Conservation (phyloP, 345 rosid species). For the Eucalyptus lansdowneana region DNA sequence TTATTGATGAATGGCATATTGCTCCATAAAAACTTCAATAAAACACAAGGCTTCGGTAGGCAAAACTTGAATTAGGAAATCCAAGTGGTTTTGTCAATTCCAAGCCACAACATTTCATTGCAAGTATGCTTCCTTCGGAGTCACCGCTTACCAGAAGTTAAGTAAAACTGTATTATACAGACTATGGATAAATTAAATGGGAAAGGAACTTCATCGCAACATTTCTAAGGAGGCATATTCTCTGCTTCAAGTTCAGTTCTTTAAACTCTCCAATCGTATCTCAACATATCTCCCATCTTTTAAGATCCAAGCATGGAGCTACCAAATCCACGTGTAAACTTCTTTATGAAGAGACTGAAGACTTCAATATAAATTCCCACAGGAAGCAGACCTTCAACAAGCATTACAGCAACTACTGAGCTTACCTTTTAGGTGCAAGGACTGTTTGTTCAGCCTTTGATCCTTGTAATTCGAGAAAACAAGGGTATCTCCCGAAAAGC, state of each 20-base stretch:
- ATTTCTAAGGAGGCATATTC: neutral
- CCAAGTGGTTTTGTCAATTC: neutral
- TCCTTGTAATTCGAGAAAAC: conserved; percentile 82
- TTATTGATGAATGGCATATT: neutral
- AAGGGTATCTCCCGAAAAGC: conserved; percentile 35
- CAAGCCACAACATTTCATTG: neutral
- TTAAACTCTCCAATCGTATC: neutral
- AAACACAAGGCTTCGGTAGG: neutral
- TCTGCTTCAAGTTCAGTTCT: neutral
- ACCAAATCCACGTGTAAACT: neutral
- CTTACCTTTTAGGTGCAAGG: conserved; percentile 27
- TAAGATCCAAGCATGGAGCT: neutral
- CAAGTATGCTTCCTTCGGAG: neutral
- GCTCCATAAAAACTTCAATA: neutral
- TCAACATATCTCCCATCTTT: neutral
- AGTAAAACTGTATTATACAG: conserved; percentile 1
- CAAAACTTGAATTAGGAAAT: neutral
- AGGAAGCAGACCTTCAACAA: conserved; percentile 40
- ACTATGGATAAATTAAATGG: neutral
- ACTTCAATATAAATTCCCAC: neutral
- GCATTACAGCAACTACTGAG: neutral
- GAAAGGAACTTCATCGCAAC: neutral
- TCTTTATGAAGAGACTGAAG: neutral
- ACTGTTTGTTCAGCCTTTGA: conserved; percentile 68
- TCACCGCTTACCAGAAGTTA: neutral